Base-by-base conservation (phyloP, 164 flowering plant species). In the Liquidambar formosana region DNA sequence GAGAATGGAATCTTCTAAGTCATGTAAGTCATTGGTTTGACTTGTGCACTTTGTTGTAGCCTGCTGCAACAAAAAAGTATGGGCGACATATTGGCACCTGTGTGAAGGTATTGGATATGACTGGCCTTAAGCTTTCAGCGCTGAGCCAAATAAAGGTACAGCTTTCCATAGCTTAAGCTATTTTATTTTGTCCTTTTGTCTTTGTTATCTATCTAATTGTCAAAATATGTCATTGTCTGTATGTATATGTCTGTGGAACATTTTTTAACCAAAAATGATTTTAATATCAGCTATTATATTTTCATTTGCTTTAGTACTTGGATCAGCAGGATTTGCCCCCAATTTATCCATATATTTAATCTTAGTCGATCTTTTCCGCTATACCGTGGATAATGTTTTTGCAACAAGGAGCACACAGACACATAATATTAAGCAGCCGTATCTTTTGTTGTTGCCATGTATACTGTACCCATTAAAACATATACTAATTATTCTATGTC, bases 91-190 rank as follows among this genome's bases (percentile, higher is more conserved):
- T 95, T 69, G 73, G 88, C 66, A 93, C 91, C 13, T 91, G 99
- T 71, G 44, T 95, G 44, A 95, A 95, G 78, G 79, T 95, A 77
- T 80, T 95, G 84, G 99, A 95, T 73, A 95, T 95, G 99, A 88
- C 96, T 76, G 97, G 97, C 59, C 80, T 95, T 47, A 95, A 82
- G 79, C 86, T 95, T 77, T 95, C 99, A 25, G 91, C 94, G 33
- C 67, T 95, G 67, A 93, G 82, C 78, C 96, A 91, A 49, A 78
- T 93, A 21, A 93, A 93, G 98, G 99, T 95, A 79, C 6, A 33
- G 41, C 41, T 33, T 33, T 33, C 41, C 41, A 33, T 33, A 33
- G 41, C 6, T 33, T 2, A 33, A 33, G 41, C 6, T 33, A 33
- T 33, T 2, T n/a, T 33, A 6, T 33, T 33, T 33, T 33, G 41